Evolutionary conservation across 2,329 filamentous ascomycete species (phyloP).

Genomic region (Aspergillus sp.): DNA sequence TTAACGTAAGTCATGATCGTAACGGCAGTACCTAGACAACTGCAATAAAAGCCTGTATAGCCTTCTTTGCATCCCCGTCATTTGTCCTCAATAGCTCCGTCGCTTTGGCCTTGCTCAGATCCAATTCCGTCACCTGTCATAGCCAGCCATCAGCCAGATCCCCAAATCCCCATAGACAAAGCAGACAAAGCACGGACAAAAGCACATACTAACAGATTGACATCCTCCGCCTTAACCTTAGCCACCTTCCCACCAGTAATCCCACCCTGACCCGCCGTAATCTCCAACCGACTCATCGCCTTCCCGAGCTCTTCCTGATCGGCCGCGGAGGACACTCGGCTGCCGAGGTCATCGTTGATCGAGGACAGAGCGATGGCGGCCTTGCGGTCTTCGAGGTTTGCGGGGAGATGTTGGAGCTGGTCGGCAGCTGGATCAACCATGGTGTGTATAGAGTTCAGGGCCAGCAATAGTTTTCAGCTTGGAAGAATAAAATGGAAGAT

Average conservation of each 20-base stretch:
- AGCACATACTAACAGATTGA: constrained; percentile 38
- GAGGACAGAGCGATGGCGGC: constrained; percentile 44
- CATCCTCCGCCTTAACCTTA: constrained; percentile 42
- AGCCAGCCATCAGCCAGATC: not conserved
- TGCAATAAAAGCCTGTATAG: constrained; percentile 37
- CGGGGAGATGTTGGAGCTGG: constrained; percentile 28
- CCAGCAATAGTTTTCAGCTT: not conserved
- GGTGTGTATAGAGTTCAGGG: constrained; percentile 1
- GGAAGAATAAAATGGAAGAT: not conserved
- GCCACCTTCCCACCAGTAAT: constrained; percentile 26
- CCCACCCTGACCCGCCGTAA: constrained; percentile 24
- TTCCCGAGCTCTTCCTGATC: constrained; percentile 45
- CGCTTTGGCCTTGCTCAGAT: constrained; percentile 41
- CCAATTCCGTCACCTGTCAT: constrained; percentile 39
- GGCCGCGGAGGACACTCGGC: constrained; percentile 27
- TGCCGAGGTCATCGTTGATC: constrained; percentile 37
- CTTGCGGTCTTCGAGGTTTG: constrained; percentile 45
- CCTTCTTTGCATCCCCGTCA: constrained; percentile 38
- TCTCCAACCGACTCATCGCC: constrained; percentile 45
- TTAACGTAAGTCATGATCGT: not conserved
- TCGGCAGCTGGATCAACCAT: constrained; percentile 40
- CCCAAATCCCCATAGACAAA: not conserved
- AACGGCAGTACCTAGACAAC: constrained; percentile 10
- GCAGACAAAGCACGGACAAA: not conserved
- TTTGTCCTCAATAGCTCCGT: constrained; percentile 42